Evolutionary conservation across 495 filamentous ascomycete species (phyloP).

Genomic region (Aspergillus olivimuriae): DNA sequence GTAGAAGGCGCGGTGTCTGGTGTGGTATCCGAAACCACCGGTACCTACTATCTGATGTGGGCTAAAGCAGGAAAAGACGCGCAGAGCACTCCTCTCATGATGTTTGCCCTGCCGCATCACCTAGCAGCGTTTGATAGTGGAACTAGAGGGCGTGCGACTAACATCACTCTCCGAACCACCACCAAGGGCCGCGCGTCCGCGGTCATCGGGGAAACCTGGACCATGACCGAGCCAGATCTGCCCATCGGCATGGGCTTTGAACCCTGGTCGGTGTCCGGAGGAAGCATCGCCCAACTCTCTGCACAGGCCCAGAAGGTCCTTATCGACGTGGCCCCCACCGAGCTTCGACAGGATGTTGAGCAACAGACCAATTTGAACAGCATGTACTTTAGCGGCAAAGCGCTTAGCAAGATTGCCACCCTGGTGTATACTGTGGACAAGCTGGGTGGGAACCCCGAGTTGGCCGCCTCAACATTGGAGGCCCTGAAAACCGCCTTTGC

Average conservation of each 20-base stretch:
- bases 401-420: slow-evolving; percentile 77
- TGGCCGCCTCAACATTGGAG: slow-evolving; percentile 56
- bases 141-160: slow-evolving; percentile 50
- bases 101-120: slow-evolving; percentile 91
- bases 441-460: slow-evolving; percentile 51
- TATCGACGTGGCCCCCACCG: slow-evolving; percentile 49
- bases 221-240: slow-evolving; percentile 65
- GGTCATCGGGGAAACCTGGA: slow-evolving; percentile 72
- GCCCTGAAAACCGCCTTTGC: slow-evolving; percentile 71
- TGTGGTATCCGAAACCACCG: slow-evolving; percentile 47
- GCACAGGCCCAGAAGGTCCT: slow-evolving; percentile 47
- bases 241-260: slow-evolving; percentile 68
- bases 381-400: slow-evolving; percentile 96
- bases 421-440: slow-evolving; percentile 64
- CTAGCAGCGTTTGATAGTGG: slow-evolving; percentile 59
- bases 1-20: slow-evolving; percentile 56
- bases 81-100: slow-evolving; percentile 50
- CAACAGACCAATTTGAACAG: slow-evolving; percentile 70
- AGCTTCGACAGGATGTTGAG: slow-evolving; percentile 66
- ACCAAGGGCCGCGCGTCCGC: slow-evolving; percentile 79
- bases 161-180: slow-evolving; percentile 65
- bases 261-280: slow-evolving; percentile 59
- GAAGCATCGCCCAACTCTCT: slow-evolving; percentile 47
- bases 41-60: slow-evolving; percentile 69
- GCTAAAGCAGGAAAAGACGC: slow-evolving; percentile 54